Conservation (phyloP, 306 rosid species). For the Parietaria judaica region DNA sequence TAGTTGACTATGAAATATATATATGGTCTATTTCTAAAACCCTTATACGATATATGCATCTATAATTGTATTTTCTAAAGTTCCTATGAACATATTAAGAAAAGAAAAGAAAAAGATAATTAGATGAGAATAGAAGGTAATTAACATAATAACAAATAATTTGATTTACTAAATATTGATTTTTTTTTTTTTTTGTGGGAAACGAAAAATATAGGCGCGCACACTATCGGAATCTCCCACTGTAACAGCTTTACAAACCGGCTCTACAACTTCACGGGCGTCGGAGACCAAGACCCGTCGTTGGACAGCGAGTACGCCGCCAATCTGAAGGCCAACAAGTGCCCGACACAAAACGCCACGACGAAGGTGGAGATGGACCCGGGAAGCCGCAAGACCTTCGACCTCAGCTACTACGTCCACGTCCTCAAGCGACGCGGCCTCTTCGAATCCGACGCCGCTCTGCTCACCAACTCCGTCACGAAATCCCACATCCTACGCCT, state of each 20-base stretch:
- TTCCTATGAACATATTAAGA: no score
- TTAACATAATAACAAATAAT: no score
- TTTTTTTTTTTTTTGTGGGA: no score
- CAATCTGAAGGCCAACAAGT: slow-evolving; percentile 70
- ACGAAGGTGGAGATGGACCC: slow-evolving; percentile 90
- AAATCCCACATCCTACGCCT: slow-evolving; percentile 33
- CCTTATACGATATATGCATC: no score
- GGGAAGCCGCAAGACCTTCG: slow-evolving; percentile 76
- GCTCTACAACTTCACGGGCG: slow-evolving; percentile 70
- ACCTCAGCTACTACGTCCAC: slow-evolving; percentile 49
- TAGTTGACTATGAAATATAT: no score
- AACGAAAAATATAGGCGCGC: slow-evolving; percentile 76
- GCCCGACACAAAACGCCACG: slow-evolving; percentile 43
- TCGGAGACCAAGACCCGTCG: slow-evolving; percentile 73
- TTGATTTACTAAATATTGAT: no score
- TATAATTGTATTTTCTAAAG: no score
- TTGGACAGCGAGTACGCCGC: slow-evolving; percentile 68
- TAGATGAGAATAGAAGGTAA: no score
- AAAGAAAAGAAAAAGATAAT: no score
- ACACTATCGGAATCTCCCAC: slow-evolving; percentile 75
- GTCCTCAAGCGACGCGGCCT: slow-evolving; percentile 67
- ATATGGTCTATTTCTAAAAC: no score
- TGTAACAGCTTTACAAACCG: slow-evolving; percentile 57
- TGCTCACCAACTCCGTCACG: slow-evolving; percentile 44
- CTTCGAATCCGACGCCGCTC: slow-evolving; percentile 69